Evolutionary conservation across 192 early-diverging fungal genomes (phyloP).

Genomic region (Entophlyctis helioformis): DNA sequence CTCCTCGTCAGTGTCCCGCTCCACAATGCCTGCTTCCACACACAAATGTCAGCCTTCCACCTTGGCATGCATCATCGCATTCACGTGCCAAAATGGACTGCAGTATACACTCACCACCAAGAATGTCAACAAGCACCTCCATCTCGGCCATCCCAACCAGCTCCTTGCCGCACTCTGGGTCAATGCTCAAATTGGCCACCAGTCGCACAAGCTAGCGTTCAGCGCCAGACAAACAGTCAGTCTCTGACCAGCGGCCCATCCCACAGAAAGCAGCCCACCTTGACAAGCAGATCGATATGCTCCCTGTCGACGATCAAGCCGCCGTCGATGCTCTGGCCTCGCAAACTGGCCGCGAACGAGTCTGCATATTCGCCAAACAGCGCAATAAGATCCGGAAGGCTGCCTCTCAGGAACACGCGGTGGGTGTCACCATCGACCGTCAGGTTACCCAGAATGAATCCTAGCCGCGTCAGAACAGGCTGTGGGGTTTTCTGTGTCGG

Average conservation of each 20-base stretch:
- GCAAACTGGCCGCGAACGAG: too few relatives aligned
- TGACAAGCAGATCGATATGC: slow-evolving; percentile 26
- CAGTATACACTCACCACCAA: too few relatives aligned
- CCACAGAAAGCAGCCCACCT: slow-evolving; percentile 13
- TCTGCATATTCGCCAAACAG: slow-evolving; percentile 19
- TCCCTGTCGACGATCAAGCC: slow-evolving; percentile 1
- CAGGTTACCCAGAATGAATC: slow-evolving; percentile 30
- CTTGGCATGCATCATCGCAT: too few relatives aligned
- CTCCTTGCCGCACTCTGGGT: slow-evolving; percentile 10
- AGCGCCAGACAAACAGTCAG: background rate
- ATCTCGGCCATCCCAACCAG: slow-evolving; percentile 30
- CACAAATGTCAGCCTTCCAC: too few relatives aligned
- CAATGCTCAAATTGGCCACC: slow-evolving; percentile 22
- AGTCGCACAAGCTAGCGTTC: slow-evolving; percentile 22
- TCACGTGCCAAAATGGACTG: too few relatives aligned
- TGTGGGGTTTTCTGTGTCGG: slow-evolving; percentile 6
- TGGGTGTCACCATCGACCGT: slow-evolving; percentile 3
- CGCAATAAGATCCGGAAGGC: slow-evolving; percentile 16
- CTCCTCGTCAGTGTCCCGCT: slow-evolving; percentile 22
- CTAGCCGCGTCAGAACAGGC: slow-evolving; percentile 22
- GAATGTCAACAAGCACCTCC: slow-evolving; percentile 22
- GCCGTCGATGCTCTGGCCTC: too few relatives aligned
- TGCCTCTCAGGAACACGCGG: background rate
- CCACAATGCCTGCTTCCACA: background rate
- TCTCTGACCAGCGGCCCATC: too few relatives aligned